Base-by-base conservation (phyloP, 805 yeast genomes). In the Starmerella scarabaei region DNA sequence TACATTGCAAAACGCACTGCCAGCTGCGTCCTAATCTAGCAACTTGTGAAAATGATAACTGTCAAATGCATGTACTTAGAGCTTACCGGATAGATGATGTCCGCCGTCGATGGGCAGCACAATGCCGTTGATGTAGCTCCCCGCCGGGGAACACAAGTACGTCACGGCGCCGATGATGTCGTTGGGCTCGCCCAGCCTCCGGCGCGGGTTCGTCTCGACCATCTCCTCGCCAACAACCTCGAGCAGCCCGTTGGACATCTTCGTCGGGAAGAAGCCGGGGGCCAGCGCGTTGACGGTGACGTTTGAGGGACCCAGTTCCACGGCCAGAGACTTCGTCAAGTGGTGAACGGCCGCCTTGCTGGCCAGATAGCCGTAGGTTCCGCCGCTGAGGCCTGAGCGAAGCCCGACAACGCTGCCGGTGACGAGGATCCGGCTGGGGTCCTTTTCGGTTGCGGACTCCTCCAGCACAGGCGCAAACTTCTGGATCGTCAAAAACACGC, bases 301-400 rank as follows among this genome's bases (percentile, higher is more conserved):
- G 60, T 78, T 71, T 33, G 66, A 61, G 5, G 77, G 78, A 2
- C 81, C 85, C 51, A 80, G 65, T 53, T 75, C 78, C 30, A 70
- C 57, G 2, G 86, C 80, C 50, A 79, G 66, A 42, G 67, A 59
- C 57, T 72, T 73, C 23, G 78, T 77, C 57, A 79, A 53, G 55
- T 79, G 86, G 42, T 74, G 69, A 4, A 80, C 75, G 32, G 81
- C 86, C 3, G 85, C 81, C 57, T 79, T 79, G 31, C 85, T 77
- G 15, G 85, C 80, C 33, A 69, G 53, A 58, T 79, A 79, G 5
- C 86, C 86, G 51, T 73, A 80, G 7, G 79, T 69, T 12, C 80
- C 80, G 4, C 67, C 71, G 16, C 53, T 46, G 30, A 54, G 38
- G 18, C 68, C 66, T 15, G 61, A 47, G 15, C 68, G 59, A 17